Evolutionary conservation across 495 filamentous ascomycete species (phyloP).

Genomic region (Penicillium waksmanii): DNA sequence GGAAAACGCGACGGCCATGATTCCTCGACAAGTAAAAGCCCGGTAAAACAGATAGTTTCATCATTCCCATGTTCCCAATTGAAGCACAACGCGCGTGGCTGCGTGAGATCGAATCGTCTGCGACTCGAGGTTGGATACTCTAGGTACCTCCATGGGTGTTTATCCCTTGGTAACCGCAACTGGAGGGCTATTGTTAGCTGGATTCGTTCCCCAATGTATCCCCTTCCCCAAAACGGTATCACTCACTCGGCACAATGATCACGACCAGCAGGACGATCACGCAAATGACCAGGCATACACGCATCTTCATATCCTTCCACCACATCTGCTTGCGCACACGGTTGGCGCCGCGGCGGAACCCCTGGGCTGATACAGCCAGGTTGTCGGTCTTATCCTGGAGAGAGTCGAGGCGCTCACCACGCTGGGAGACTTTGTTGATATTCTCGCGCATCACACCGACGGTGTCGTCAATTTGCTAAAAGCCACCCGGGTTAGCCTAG

Average conservation of each 20-base stretch:
- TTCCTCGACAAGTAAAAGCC: conserved; percentile 35
- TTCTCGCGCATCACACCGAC: conserved; percentile 93
- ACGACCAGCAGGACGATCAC: conserved; percentile 87
- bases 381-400: conserved; percentile 97
- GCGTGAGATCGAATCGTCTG: conserved; percentile 11
- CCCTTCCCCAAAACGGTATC: neutral
- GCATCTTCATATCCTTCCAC: conserved; percentile 99
- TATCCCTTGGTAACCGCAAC: conserved; percentile 40
- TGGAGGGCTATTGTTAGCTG: conserved; percentile 9
- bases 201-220: neutral
- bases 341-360: conserved; percentile 94
- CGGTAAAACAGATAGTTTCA: conserved; percentile 30
- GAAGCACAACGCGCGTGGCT: conserved; percentile 30
- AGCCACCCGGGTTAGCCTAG: conserved; percentile 21
- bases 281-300: conserved; percentile 88
- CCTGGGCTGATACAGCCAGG: conserved; percentile 84
- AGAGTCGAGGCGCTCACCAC: conserved; percentile 85
- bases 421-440: conserved; percentile 88
- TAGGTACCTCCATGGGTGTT: conserved; percentile 5
- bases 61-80: conserved; percentile 35
- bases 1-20: conserved; percentile 39
- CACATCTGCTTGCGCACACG: conserved; percentile 93
- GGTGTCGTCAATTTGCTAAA: conserved; percentile 94
- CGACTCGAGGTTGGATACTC: neutral
- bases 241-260: conserved; percentile 89